Percentiles rank a stretch among this genome's conserved stretches.
Conservation (phyloP, 1,284 basidiomycete genomes). For the Ganoderma multipileum region DNA sequence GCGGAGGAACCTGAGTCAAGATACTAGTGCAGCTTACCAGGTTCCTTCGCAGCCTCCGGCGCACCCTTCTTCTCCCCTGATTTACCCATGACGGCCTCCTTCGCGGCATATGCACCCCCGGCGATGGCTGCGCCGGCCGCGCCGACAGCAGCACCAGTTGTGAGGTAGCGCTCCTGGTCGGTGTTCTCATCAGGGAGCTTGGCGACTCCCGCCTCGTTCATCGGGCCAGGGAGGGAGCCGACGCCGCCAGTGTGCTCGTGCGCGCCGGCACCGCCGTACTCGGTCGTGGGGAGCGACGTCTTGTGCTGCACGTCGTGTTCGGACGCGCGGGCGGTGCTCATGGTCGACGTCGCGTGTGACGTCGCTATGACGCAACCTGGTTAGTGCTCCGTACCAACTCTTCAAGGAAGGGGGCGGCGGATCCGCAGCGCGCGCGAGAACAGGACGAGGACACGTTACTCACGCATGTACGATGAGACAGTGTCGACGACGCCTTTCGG, state of each 20-base stretch:
- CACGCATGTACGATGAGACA: conserved; percentile 39
- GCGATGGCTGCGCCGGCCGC: conserved; percentile 21
- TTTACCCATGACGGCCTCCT: conserved; percentile 14
- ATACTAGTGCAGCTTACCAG: background rate
- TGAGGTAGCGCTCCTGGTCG: conserved; percentile 23
- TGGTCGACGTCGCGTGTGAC: conserved; percentile 19
- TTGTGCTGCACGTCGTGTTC: conserved; percentile 36
- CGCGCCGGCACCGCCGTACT: conserved; percentile 36
- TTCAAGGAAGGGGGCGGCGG: background rate
- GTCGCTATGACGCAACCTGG: conserved; percentile 9
- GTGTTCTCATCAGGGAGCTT: conserved; percentile 47
- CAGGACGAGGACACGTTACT: conserved; percentile 15
- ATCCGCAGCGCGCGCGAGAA: background rate
- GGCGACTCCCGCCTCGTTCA: conserved; percentile 46
- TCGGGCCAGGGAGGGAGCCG: conserved; percentile 46
- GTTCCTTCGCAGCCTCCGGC: background rate
- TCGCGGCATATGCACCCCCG: conserved; percentile 21
- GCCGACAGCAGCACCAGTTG: conserved; percentile 21
- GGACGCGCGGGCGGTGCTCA: conserved; percentile 34
- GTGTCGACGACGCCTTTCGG: conserved; percentile 36
- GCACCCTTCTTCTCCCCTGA: background rate
- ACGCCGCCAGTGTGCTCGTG: conserved; percentile 44
- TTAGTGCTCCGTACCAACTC: background rate
- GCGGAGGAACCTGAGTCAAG: background rate
- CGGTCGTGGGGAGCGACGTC: conserved; percentile 37